Conservation (phyloP, 306 rosid genomes). For the Lathyrus tuberosus region DNA sequence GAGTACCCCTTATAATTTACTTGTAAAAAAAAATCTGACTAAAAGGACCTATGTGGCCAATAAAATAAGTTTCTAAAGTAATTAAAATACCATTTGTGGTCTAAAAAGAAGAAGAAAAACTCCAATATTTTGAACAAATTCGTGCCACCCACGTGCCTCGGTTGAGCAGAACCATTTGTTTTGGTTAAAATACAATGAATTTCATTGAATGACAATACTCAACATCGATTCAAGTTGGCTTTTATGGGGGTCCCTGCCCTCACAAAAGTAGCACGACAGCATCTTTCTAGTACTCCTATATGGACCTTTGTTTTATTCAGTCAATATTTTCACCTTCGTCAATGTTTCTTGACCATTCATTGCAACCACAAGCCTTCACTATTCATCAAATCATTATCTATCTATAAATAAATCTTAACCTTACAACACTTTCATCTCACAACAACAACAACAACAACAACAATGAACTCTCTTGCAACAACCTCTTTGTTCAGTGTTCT, state of each 20-base stretch:
- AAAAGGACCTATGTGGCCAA: too few relatives aligned
- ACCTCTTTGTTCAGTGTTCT: slow-evolving; percentile 19
- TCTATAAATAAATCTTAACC: slow-evolving; percentile 1
- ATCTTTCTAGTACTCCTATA: neutral
- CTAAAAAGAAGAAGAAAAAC: too few relatives aligned
- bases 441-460: slow-evolving; percentile 8
- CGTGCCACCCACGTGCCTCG: neutral
- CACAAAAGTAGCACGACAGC: neutral
- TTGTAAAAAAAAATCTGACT: too few relatives aligned
- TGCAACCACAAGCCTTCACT: neutral
- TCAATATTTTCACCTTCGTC: neutral
- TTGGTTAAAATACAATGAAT: slow-evolving; percentile 1
- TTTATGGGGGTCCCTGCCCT: neutral
- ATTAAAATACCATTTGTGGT: too few relatives aligned
- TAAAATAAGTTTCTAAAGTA: too few relatives aligned
- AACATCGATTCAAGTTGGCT: neutral
- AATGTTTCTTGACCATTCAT: neutral
- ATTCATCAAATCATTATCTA: neutral
- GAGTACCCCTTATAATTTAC: too few relatives aligned
- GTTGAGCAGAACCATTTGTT: neutral
- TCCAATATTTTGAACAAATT: neutral
- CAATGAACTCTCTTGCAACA: neutral
- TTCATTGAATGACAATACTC: neutral
- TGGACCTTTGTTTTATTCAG: neutral
- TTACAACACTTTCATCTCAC: neutral